Evolutionary conservation across 352 stramenopile genomes (phyloP).

Genomic region (Globisporangium perplexum): DNA sequence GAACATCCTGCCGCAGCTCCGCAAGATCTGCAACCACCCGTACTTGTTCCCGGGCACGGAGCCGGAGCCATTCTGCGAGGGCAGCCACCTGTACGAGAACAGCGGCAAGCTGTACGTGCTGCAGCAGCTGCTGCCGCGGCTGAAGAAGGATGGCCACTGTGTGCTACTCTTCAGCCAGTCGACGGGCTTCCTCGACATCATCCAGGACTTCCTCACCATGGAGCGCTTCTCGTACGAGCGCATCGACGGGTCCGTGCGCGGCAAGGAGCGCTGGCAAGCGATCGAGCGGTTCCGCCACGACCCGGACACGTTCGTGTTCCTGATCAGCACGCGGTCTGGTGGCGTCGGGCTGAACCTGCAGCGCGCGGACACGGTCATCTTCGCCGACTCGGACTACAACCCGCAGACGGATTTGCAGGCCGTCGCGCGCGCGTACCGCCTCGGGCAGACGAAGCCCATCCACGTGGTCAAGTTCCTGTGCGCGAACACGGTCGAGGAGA

Average conservation of each 20-base stretch:
- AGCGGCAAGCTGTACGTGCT: constrained; percentile 85
- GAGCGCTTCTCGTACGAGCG: constrained; percentile 74
- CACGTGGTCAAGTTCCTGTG: constrained; percentile 77
- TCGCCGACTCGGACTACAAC: constrained; percentile 78
- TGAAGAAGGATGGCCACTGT: constrained; percentile 80
- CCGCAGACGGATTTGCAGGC: constrained; percentile 68
- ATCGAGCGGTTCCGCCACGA: constrained; percentile 84
- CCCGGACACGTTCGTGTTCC: constrained; percentile 85
- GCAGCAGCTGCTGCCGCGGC: constrained; percentile 68
- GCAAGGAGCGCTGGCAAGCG: constrained; percentile 73
- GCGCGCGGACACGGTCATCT: constrained; percentile 80
- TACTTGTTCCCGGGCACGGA: constrained; percentile 91
- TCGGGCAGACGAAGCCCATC: constrained; percentile 73
- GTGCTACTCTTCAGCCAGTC: constrained; percentile 81
- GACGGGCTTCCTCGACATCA: constrained; percentile 69
- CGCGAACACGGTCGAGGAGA: constrained; percentile 72
- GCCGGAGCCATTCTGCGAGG: constrained; percentile 68
- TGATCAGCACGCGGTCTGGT: constrained; percentile 71
- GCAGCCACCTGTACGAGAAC: constrained; percentile 65
- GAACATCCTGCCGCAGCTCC: constrained; percentile 96
- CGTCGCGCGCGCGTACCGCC: constrained; percentile 58
- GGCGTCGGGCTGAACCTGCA: constrained; percentile 70
- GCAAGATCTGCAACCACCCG: constrained; percentile 75
- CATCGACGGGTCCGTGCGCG: constrained; percentile 68
- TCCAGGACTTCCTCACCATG: constrained; percentile 75